Evolutionary conservation across 225 moss, liverwort and hornwort species (phyloP).

Genomic region (Bryum argenteum): DNA sequence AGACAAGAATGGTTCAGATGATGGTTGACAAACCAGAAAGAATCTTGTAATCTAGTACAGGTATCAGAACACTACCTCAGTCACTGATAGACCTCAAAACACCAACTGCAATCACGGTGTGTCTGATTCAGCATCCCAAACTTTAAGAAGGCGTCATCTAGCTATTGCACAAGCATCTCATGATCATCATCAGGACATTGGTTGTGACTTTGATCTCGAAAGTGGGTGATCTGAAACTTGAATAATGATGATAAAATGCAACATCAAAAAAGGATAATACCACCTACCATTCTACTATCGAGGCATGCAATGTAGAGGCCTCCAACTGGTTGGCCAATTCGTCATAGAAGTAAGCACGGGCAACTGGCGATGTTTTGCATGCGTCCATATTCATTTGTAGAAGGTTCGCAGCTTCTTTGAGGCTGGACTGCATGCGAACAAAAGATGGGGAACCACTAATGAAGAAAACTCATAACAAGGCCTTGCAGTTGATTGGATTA

Average conservation of each 20-base stretch:
- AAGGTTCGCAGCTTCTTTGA: slow-evolving; percentile 67
- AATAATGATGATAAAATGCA: neutral
- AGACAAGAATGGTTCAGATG: neutral
- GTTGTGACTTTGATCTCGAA: neutral
- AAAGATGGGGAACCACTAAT: slow-evolving; percentile 24
- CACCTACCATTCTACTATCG: slow-evolving; percentile 73
- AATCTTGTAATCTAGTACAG: neutral
- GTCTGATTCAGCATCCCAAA: slow-evolving; percentile 7
- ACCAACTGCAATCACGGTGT: slow-evolving; percentile 11
- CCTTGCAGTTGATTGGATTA: slow-evolving; percentile 18
- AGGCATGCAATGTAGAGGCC: slow-evolving; percentile 51
- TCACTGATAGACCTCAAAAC: slow-evolving; percentile 7
- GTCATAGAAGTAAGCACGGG: slow-evolving; percentile 77
- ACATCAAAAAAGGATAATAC: slow-evolving; percentile 5
- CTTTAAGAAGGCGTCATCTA: neutral
- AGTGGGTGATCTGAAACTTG: slow-evolving; percentile 13
- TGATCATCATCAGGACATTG: neutral
- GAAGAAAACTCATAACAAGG: slow-evolving; percentile 19
- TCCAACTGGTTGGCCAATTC: slow-evolving; percentile 74
- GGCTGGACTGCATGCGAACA: slow-evolving; percentile 54
- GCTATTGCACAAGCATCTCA: slow-evolving; percentile 12
- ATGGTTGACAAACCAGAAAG: slow-evolving; percentile 4
- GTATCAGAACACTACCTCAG: neutral
- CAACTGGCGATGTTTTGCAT: slow-evolving; percentile 70
- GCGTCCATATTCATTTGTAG: slow-evolving; percentile 81